Percentiles rank a stretch among this genome's conserved stretches.
These are phyloP conservation scores for Solanum habrochaites DNA, from an alignment of 257 asterid species.

Conservation along the genomic window DNA sequence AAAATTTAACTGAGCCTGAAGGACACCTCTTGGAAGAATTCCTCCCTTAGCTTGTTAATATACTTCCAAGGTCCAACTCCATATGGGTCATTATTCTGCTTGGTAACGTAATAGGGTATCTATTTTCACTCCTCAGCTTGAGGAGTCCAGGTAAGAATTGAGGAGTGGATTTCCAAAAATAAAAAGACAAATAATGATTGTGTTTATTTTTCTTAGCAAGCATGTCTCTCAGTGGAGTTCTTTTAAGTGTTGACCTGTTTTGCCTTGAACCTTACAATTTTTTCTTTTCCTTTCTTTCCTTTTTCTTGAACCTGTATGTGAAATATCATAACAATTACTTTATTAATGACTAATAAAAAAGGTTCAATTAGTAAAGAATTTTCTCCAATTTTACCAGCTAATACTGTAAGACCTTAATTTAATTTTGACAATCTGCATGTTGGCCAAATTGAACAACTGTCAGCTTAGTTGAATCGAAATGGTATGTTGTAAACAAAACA, in stretches of 20 bases:
- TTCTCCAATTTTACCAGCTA: neutral
- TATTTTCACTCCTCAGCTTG: neutral
- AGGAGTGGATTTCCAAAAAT: neutral
- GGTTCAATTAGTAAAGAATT: neutral
- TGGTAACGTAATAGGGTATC: neutral
- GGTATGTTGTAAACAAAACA: neutral
- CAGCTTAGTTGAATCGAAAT: neutral
- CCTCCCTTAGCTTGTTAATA: neutral
- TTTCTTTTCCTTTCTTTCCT: neutral
- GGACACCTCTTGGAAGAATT: neutral
- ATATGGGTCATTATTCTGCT: neutral
- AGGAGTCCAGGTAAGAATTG: neutral
- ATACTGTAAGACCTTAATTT: neutral
- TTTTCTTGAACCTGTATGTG: neutral
- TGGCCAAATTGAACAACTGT: neutral
- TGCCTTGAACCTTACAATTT: neutral
- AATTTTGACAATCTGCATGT: neutral
- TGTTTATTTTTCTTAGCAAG: neutral
- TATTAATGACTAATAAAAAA: neutral
- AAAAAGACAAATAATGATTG: neutral
- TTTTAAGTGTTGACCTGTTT: neutral
- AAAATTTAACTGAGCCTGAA: neutral
- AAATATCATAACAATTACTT: neutral
- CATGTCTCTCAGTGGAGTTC: neutral
- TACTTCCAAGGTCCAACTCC: neutral